Evolutionary conservation across 176 grass and related monocot genomes (phyloP).

Genomic region (Triticum timopheevii): DNA sequence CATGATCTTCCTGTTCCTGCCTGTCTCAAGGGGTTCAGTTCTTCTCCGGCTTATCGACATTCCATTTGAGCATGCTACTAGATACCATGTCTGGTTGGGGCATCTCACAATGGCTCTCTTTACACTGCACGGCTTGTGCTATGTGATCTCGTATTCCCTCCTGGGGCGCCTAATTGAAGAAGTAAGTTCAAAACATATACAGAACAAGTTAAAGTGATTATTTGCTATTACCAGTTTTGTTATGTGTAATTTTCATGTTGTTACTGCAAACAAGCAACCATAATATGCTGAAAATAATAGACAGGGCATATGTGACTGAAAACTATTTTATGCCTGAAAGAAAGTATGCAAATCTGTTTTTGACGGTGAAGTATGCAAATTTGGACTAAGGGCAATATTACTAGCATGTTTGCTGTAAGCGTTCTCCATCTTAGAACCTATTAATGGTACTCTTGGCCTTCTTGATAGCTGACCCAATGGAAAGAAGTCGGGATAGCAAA

Average conservation of each 20-base stretch:
- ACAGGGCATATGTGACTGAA: neutral
- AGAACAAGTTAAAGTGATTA: neutral
- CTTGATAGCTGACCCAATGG: slow-evolving; percentile 66
- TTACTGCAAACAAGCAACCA: slow-evolving; percentile 1
- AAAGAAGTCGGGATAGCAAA: slow-evolving; percentile 76
- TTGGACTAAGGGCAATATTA: neutral
- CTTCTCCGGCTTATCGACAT: slow-evolving; percentile 93
- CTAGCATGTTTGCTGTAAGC: neutral
- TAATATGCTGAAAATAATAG: neutral
- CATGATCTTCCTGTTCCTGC: slow-evolving; percentile 87
- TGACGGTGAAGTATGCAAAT: neutral
- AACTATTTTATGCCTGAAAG: neutral
- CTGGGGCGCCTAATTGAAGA: slow-evolving; percentile 45
- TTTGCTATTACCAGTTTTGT: neutral
- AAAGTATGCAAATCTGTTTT: neutral
- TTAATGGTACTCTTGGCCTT: neutral
- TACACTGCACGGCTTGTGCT: slow-evolving; percentile 81
- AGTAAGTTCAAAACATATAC: slow-evolving; percentile 50
- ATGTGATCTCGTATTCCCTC: slow-evolving; percentile 54
- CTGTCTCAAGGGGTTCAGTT: slow-evolving; percentile 84
- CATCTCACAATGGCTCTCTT: slow-evolving; percentile 96
- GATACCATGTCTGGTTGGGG: slow-evolving; percentile 98
- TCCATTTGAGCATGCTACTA: slow-evolving; percentile 97
- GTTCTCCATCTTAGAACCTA: neutral
- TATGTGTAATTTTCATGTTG: neutral